phyloP scores from a whole-genome alignment of 2,329 filamentous ascomycete species.

The Aureobasidium sp. region DNA sequence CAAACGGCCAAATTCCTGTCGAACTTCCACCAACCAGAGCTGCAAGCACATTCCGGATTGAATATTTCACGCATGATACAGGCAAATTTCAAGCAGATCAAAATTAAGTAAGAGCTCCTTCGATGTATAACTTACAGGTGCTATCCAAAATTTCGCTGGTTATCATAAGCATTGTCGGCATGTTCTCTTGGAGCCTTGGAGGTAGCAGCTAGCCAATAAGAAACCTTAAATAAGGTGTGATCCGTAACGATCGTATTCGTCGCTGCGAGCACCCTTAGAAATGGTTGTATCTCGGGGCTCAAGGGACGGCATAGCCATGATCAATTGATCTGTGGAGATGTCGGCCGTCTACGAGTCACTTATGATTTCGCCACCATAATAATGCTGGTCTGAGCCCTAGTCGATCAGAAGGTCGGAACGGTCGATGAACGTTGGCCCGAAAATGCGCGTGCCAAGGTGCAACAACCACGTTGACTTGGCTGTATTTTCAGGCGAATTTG shows the following conservation, averaged over 20 bases:
- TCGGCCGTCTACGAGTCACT: background rate
- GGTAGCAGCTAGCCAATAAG: background rate
- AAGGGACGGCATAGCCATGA: background rate
- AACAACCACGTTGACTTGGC: too few species aligned
- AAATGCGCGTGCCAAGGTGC: too few species aligned
- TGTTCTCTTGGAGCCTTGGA: too few species aligned
- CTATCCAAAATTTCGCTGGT: background rate
- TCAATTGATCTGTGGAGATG: background rate
- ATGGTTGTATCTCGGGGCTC: background rate
- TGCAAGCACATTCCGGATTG: background rate
- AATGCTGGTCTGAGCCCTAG: background rate
- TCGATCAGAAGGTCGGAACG: background rate
- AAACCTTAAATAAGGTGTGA: background rate
- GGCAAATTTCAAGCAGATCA: background rate
- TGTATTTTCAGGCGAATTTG: too few species aligned
- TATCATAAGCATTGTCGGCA: background rate
- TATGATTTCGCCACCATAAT: background rate
- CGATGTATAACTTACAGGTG: background rate
- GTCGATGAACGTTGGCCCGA: background rate
- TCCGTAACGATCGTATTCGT: background rate
- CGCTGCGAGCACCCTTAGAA: background rate
- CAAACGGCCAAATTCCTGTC: background rate
- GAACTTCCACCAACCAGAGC: conserved; percentile 9
- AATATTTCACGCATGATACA: background rate
- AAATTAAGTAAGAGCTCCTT: background rate